phyloP scores from a whole-genome alignment of 805 yeast species.

The Phaffomyces thermotolerans region DNA sequence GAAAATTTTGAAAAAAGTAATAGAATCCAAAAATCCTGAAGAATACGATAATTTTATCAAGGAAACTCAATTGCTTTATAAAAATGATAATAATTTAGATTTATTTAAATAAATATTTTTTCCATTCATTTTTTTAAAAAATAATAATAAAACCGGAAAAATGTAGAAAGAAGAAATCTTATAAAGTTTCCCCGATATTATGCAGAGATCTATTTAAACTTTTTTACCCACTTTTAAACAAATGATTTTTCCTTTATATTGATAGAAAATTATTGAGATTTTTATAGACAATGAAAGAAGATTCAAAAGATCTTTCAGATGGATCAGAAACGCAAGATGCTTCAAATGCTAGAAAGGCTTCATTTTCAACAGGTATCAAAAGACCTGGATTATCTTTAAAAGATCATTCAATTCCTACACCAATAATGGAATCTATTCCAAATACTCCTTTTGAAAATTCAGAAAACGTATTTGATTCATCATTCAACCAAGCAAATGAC shows the following conservation, averaged over 20 bases:
- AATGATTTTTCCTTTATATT: too few species aligned
- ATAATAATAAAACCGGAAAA: neutral
- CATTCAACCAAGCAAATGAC: neutral
- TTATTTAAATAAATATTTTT: too few species aligned
- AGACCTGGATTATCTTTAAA: constrained; percentile 10
- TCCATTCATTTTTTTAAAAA: too few species aligned
- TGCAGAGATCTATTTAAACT: neutral
- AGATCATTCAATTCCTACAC: constrained; percentile 25
- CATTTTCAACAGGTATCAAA: constrained; percentile 1
- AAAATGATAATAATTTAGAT: too few species aligned
- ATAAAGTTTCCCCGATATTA: neutral
- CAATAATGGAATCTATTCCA: constrained; percentile 35
- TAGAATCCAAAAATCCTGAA: neutral
- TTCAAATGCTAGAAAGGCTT: constrained; percentile 6
- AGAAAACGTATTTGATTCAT: neutral
- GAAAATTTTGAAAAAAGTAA: neutral
- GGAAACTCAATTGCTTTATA: neutral
- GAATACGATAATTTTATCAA: neutral
- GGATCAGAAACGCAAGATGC: neutral
- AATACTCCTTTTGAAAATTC: constrained; percentile 31
- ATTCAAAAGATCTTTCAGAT: neutral
- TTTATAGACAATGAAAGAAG: neutral
- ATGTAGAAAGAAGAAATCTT: neutral
- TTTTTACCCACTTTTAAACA: neutral
- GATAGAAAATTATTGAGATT: too few species aligned